Conservation (phyloP, 2,329 filamentous ascomycete species). For the Gnomoniopsis sp. region DNA sequence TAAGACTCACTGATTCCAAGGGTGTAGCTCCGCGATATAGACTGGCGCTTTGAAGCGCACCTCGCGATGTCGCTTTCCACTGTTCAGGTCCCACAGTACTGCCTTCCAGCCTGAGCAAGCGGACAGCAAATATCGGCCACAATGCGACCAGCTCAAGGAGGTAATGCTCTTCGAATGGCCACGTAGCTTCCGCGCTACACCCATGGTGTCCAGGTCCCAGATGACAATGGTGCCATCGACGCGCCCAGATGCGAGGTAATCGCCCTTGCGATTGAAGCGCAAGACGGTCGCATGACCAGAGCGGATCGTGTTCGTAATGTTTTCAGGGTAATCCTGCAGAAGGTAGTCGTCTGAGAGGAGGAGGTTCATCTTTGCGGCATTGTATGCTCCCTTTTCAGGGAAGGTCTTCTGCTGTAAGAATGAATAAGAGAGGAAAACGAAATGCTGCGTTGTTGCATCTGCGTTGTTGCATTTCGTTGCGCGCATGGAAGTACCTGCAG, state of each 20-base stretch:
- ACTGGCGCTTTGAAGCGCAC: slow-evolving; percentile 90
- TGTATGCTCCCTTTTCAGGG: not conserved
- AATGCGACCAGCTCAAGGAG: slow-evolving; percentile 90
- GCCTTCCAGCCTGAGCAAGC: slow-evolving; percentile 96
- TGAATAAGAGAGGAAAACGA: not conserved
- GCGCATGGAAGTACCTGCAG: not conserved
- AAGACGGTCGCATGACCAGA: slow-evolving; percentile 63
- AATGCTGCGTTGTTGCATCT: not conserved
- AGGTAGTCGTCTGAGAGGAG: slow-evolving; percentile 61
- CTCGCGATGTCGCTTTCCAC: slow-evolving; percentile 69
- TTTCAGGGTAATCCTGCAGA: slow-evolving; percentile 81
- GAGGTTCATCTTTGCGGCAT: slow-evolving; percentile 49
- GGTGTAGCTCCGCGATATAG: slow-evolving; percentile 94
- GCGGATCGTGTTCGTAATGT: slow-evolving; percentile 82
- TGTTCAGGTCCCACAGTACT: slow-evolving; percentile 85
- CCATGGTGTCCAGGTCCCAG: slow-evolving; percentile 97
- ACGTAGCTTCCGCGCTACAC: slow-evolving; percentile 87
- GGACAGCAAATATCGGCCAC: slow-evolving; percentile 86
- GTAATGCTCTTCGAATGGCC: slow-evolving; percentile 94
- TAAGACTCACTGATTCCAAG: slow-evolving; percentile 71
- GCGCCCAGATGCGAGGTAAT: slow-evolving; percentile 90
- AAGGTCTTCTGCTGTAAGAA: not conserved
- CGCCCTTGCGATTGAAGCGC: slow-evolving; percentile 91
- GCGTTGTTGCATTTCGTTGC: too few species aligned
- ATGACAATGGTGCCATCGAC: slow-evolving; percentile 93